Base-by-base conservation (phyloP, 2,329 filamentous ascomycete species). In the Juglanconis sp. region DNA sequence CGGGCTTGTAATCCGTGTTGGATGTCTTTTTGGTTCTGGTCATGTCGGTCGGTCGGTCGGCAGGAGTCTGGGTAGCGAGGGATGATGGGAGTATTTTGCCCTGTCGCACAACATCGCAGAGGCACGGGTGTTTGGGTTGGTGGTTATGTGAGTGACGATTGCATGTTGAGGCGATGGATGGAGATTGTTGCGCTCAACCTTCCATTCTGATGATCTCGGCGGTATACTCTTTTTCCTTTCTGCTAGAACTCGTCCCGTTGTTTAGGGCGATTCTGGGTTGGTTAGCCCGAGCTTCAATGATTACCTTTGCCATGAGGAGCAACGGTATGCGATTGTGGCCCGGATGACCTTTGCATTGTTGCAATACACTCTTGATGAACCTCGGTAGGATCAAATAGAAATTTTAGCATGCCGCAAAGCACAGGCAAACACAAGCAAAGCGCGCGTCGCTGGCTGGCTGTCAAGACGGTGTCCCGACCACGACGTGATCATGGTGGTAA, bases 121-220 rank as follows among this genome's bases (percentile, higher is more conserved):
- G 60, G 49, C 53, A 47, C 50, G 15, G 57, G 60, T 60, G 57
- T 62, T 49, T 60, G 53, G 34, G 44, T 57, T 51, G 17, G 46
- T 24, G 53, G 44, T 48, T n/a, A 36, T 30, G 53, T 47, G 49
- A 44, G 9, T 31, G 42, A 53, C 13, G 30, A 35, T 24, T 53
- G 49, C 50, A 60, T 56, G 59, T 55, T 49, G 48, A 36, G 38
- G 52, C 46, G 50, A 56, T 50, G 34, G 32, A 48, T 44, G 30
- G 40, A 31, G 35, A 38, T 59, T 8, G 34, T 50, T 24, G 24
- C 24, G 49, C 49, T 58, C 50, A 30, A 10, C 49, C 32, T 17
- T 48, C 24, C 9, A 46, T 17, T 40, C 15, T 32, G 47, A 38
- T 53, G 34, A 36, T 48, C 35, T 30, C 24, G 48, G 34, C 50